A percentile compares a stretch with the other conserved stretches of the same genome.
Evolutionary conservation across 768 basidiomycete genomes (phyloP).

Genomic region (Mycena metata): DNA sequence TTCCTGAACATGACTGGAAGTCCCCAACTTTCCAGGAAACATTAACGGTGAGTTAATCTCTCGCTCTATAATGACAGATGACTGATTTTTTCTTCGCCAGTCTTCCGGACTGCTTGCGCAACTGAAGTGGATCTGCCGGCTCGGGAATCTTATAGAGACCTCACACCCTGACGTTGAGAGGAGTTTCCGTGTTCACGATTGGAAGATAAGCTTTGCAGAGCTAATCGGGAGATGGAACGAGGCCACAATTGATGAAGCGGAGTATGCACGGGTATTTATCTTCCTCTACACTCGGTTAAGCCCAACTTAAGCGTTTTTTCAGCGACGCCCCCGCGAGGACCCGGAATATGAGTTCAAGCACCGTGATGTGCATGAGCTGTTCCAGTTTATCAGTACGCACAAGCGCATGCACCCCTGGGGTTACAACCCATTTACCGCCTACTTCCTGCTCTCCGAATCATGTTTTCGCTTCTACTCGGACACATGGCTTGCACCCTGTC

Average conservation of each 20-base stretch:
- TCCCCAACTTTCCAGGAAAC: neutral
- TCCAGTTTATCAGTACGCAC: neutral
- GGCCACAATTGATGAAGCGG: neutral
- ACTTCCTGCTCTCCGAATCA: neutral
- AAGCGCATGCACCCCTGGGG: constrained; percentile 16
- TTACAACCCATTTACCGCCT: constrained; percentile 1
- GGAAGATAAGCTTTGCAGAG: constrained; percentile 3
- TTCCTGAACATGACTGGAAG: neutral
- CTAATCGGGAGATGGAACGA: neutral
- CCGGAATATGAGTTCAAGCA: neutral
- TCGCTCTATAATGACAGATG: neutral
- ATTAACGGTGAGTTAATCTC: neutral
- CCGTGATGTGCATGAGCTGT: neutral
- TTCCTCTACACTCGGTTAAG: no score
- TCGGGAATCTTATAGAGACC: constrained; percentile 9
- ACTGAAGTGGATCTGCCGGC: neutral
- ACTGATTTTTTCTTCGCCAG: neutral
- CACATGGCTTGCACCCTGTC: neutral
- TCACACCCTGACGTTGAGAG: neutral
- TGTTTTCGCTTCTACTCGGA: neutral
- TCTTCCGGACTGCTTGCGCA: neutral
- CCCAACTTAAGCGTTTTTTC: no score
- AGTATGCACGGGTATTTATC: constrained; percentile 2
- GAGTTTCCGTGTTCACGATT: constrained; percentile 15
- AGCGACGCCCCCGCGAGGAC: neutral